Conservation (phyloP, 805 yeast species). For the Starmerella floris region DNA sequence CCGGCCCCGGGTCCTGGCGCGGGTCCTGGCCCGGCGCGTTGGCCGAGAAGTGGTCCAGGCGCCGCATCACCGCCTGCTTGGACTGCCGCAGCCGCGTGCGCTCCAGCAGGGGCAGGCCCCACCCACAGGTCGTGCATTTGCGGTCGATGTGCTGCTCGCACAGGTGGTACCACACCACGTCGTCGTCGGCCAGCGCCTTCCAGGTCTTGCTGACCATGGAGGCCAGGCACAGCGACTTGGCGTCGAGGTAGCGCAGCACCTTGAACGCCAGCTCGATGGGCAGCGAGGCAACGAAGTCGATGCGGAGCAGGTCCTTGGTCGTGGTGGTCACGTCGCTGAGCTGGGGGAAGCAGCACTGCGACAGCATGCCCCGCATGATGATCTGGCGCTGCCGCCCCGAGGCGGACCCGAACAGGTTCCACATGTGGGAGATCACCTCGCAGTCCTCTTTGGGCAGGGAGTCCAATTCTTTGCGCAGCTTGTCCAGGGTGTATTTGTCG, state of each 20-base stretch:
- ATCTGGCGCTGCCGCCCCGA: constrained; percentile 56
- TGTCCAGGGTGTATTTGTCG: constrained; percentile 50
- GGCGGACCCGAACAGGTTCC: constrained; percentile 72
- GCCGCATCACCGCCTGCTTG: constrained; percentile 23
- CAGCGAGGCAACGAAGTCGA: constrained; percentile 73
- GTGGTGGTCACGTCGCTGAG: constrained; percentile 73
- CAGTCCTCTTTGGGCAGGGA: constrained; percentile 50
- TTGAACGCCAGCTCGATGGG: constrained; percentile 80
- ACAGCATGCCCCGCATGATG: constrained; percentile 66
- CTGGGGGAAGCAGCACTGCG: constrained; percentile 93
- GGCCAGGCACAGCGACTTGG: constrained; percentile 84
- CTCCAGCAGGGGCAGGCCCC: constrained; percentile 94
- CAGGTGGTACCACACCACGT: constrained; percentile 94
- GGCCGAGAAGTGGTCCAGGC: constrained; percentile 17
- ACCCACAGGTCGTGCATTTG: constrained; percentile 95
- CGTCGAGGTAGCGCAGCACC: constrained; percentile 77
- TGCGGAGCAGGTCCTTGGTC: constrained; percentile 62
- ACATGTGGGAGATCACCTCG: constrained; percentile 64
- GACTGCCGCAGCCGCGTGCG: constrained; percentile 38
- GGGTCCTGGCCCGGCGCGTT: not conserved
- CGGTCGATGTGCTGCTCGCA: constrained; percentile 97
- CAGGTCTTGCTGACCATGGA: constrained; percentile 83
- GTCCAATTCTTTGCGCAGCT: constrained; percentile 39
- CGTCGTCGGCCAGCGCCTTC: constrained; percentile 88
- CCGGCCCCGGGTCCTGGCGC: not conserved